phyloP scores from a whole-genome alignment of 768 basidiomycete genomes.

The Tylopilus vinaceipallidus region DNA sequence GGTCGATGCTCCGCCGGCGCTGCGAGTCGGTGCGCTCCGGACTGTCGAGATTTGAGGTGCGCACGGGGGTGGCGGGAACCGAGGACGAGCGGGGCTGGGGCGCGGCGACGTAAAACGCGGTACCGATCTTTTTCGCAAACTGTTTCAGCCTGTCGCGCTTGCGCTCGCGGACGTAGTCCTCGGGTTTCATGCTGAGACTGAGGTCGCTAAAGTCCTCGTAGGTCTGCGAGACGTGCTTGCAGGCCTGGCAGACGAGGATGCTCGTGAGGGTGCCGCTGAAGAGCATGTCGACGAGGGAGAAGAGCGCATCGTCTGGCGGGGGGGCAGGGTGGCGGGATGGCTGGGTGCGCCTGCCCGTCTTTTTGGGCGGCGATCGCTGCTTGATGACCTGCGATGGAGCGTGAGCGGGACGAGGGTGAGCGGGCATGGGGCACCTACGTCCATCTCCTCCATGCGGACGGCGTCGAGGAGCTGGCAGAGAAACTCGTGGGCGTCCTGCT shows the following conservation, averaged over 20 bases:
- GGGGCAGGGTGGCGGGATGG: not conserved
- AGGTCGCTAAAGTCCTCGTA: conserved; percentile 94
- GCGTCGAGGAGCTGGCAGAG: conserved; percentile 85
- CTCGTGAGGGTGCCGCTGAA: conserved; percentile 88
- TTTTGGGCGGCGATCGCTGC: conserved; percentile 49
- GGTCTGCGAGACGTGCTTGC: conserved; percentile 84
- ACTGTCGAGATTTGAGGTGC: conserved; percentile 32
- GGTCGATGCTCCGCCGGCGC: conserved; percentile 33
- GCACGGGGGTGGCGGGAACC: conserved; percentile 46
- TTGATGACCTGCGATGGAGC: conserved; percentile 66
- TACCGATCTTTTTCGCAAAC: conserved; percentile 59
- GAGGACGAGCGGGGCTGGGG: conserved; percentile 54
- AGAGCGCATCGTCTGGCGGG: conserved; percentile 44
- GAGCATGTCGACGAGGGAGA: conserved; percentile 83
- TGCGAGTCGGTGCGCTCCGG: conserved; percentile 22
- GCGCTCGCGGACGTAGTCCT: conserved; percentile 68
- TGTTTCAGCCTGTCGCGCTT: conserved; percentile 78
- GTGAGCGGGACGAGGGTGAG: not conserved
- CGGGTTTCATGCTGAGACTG: conserved; percentile 82
- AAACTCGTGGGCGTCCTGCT: conserved; percentile 96
- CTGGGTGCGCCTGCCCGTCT: conserved; percentile 27
- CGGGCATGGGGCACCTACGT: conserved; percentile 46
- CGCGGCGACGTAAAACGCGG: conserved; percentile 21
- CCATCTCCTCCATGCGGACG: conserved; percentile 92
- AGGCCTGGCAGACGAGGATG: conserved; percentile 91